phyloP scores from a whole-genome alignment of 2,329 filamentous ascomycete species.

The Nemania bipapillata region DNA sequence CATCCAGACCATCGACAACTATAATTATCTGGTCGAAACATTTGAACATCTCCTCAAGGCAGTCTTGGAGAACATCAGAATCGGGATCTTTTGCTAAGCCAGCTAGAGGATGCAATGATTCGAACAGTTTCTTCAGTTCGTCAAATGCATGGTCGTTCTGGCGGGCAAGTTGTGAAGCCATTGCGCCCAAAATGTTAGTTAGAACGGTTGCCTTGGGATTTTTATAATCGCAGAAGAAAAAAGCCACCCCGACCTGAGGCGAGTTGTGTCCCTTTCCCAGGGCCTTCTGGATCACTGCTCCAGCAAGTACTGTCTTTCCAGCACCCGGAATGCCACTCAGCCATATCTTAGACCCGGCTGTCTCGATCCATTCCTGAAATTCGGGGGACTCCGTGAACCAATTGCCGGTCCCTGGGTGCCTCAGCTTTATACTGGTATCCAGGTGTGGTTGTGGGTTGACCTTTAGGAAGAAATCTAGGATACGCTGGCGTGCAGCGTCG shows the following conservation, averaged over 20 bases:
- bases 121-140: slow-evolving; percentile 38
- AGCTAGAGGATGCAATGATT: slow-evolving; percentile 29
- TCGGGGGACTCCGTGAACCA: slow-evolving; percentile 38
- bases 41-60: slow-evolving; percentile 22
- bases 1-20: slow-evolving; percentile 41
- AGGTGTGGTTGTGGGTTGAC: slow-evolving; percentile 44
- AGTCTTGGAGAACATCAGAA: slow-evolving; percentile 9
- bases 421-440: slow-evolving; percentile 38
- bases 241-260: slow-evolving; percentile 34
- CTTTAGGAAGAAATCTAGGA: slow-evolving; percentile 42
- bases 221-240: slow-evolving; percentile 53
- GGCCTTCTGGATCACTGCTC: slow-evolving; percentile 41
- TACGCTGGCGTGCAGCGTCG: slow-evolving; percentile 25
- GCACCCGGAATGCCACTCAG: slow-evolving; percentile 47
- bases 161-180: slow-evolving; percentile 48
- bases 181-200: slow-evolving; percentile 44
- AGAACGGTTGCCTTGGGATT: slow-evolving; percentile 36
- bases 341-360: slow-evolving; percentile 41
- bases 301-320: slow-evolving; percentile 48
- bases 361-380: slow-evolving; percentile 42
- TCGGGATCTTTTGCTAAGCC: slow-evolving; percentile 18
- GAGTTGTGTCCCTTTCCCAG: slow-evolving; percentile 25
- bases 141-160: slow-evolving; percentile 46
- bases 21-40: slow-evolving; percentile 34
- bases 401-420: slow-evolving; percentile 43